Evolutionary conservation across 2,329 filamentous ascomycete species (phyloP).

Genomic region (Fusarium nygamai): DNA sequence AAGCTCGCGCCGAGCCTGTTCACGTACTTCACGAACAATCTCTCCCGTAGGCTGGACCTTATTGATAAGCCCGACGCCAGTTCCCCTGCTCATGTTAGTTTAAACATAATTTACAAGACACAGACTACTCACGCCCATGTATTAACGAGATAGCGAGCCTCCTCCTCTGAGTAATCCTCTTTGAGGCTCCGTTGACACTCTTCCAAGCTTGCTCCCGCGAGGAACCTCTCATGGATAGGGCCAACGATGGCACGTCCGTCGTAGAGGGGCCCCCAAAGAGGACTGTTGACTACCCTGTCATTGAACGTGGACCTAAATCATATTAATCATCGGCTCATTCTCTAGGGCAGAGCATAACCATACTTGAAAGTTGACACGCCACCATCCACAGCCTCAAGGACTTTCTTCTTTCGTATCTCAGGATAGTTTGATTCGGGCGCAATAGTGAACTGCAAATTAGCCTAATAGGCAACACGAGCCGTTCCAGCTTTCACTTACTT

Average conservation of each 20-base stretch:
- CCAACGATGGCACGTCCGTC: conserved; percentile 56
- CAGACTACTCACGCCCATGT: conserved; percentile 52
- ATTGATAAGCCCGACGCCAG: conserved; percentile 58
- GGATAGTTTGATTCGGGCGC: conserved; percentile 56
- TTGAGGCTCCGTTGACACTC: conserved; percentile 54
- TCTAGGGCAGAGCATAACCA: background rate
- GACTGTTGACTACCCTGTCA: conserved; percentile 51
- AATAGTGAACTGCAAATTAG: conserved; percentile 54
- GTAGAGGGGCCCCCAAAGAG: conserved; percentile 55
- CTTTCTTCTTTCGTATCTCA: conserved; percentile 51
- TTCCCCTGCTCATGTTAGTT: conserved; percentile 47
- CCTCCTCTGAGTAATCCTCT: conserved; percentile 50
- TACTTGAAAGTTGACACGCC: conserved; percentile 58
- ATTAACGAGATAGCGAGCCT: conserved; percentile 45
- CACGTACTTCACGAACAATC: conserved; percentile 55
- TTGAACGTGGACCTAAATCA: conserved; percentile 52
- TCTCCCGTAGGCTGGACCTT: conserved; percentile 53
- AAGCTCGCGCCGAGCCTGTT: conserved; percentile 50
- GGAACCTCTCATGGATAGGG: conserved; percentile 53
- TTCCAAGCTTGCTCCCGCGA: conserved; percentile 52
- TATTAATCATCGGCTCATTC: background rate
- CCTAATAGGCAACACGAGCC: background rate
- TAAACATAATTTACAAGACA: background rate
- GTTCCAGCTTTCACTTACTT: conserved; percentile 39
- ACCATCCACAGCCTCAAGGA: conserved; percentile 56